These are phyloP conservation scores for Monilinia fructigena DNA, from an alignment of 2,329 filamentous ascomycete species.

Conservation along the genomic window DNA sequence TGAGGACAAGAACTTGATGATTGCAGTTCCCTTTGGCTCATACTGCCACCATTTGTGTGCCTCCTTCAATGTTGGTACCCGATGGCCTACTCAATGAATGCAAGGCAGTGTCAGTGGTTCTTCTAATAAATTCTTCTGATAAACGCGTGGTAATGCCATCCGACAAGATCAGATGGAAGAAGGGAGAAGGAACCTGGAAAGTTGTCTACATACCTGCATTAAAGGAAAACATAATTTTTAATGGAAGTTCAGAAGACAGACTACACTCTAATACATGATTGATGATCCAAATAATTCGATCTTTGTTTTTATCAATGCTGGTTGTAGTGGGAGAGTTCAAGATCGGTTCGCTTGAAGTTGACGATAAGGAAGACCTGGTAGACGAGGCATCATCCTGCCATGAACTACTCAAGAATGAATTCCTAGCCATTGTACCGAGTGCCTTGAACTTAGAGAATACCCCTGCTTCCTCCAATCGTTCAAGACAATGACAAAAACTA, in stretches of 20 bases:
- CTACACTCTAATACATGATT: conserved; percentile 30
- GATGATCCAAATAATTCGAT: conserved; percentile 33
- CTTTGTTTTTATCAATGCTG: conserved; percentile 17
- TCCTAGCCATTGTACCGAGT: background rate
- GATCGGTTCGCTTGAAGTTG: conserved; percentile 6
- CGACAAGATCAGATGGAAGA: background rate
- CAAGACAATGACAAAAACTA: background rate
- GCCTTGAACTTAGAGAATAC: background rate
- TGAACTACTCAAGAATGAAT: conserved; percentile 4
- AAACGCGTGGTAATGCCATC: too few relatives aligned
- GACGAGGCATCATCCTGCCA: conserved; percentile 8
- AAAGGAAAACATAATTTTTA: conserved; percentile 37
- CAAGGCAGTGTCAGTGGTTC: background rate
- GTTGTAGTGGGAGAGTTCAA: conserved; percentile 19
- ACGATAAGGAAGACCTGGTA: conserved; percentile 16
- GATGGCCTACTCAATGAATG: conserved; percentile 27
- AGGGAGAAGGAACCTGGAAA: background rate
- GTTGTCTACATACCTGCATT: conserved; percentile 33
- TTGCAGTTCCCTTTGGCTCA: conserved; percentile 30
- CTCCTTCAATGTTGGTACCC: conserved; percentile 32
- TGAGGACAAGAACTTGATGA: conserved; percentile 31
- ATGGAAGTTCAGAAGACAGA: conserved; percentile 29
- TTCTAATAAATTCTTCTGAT: background rate
- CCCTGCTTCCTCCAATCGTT: background rate
- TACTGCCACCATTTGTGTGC: conserved; percentile 34